A percentile compares a stretch with the other conserved stretches of the same genome.
Evolutionary conservation across 352 stramenopile species (phyloP).

Genomic region (Phytopythium vexans): DNA sequence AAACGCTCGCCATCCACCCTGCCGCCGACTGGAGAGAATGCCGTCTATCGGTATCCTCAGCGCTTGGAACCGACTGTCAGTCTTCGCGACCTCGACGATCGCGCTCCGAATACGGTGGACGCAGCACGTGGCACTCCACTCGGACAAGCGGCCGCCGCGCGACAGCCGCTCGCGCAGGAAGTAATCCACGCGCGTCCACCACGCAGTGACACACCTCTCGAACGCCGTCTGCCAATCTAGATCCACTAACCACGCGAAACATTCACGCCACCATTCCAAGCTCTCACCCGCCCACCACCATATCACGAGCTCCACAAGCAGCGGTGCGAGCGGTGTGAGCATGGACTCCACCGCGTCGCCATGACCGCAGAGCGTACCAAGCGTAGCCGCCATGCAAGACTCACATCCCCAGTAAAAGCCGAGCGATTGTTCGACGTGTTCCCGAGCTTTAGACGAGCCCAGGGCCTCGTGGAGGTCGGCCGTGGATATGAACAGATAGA

Average conservation of each 20-base stretch:
- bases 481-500: slow-evolving; percentile 18
- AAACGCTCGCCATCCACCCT: slow-evolving; percentile 15
- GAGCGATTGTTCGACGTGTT: background rate
- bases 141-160: too few species aligned
- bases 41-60: too few species aligned
- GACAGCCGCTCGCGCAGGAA: slow-evolving; percentile 3
- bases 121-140: slow-evolving; percentile 9
- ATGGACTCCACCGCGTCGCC: background rate
- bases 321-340: background rate
- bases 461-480: slow-evolving; percentile 4
- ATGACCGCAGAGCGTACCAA: too few species aligned
- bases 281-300: background rate
- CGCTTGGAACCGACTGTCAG: too few species aligned
- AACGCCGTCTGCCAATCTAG: too few species aligned
- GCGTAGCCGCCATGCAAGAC: too few species aligned
- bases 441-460: background rate
- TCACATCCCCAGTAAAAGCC: too few species aligned
- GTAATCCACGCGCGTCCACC: background rate
- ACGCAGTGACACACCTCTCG: too few species aligned
- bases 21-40: too few species aligned
- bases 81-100: too few species aligned
- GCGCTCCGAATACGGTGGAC: too few species aligned
- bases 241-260: too few species aligned
- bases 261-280: background rate
- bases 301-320: background rate